phyloP scores from a whole-genome alignment of 2,329 filamentous ascomycete genomes.

The Niveomyces coronatus region DNA sequence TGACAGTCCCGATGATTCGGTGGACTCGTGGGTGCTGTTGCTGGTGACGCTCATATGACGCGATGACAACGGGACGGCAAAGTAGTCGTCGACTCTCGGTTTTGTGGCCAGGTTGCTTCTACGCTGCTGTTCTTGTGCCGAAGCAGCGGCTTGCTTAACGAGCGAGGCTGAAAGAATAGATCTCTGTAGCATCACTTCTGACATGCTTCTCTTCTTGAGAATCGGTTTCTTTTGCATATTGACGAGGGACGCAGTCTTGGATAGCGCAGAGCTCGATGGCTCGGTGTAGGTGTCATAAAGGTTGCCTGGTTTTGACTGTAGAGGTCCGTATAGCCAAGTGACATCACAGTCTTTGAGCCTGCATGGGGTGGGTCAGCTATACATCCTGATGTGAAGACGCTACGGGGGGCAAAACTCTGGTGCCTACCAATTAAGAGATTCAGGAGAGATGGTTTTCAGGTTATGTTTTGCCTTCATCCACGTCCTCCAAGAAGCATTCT shows the following conservation, averaged over 20 bases:
- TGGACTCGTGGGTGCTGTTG: slow-evolving; percentile 51
- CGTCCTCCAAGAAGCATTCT: slow-evolving; percentile 95
- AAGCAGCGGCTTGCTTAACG: slow-evolving; percentile 78
- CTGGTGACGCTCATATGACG: slow-evolving; percentile 51
- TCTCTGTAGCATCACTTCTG: slow-evolving; percentile 84
- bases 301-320: slow-evolving; percentile 61
- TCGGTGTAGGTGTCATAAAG: slow-evolving; percentile 25
- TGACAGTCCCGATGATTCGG: slow-evolving; percentile 58
- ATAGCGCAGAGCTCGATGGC: slow-evolving; percentile 23
- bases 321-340: slow-evolving; percentile 91
- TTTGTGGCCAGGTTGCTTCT: slow-evolving; percentile 45
- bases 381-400: neutral
- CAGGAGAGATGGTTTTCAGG: slow-evolving; percentile 78
- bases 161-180: slow-evolving; percentile 83
- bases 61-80: slow-evolving; percentile 53
- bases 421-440: slow-evolving; percentile 83
- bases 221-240: slow-evolving; percentile 72
- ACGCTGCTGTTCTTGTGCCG: slow-evolving; percentile 71
- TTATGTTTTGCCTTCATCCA: slow-evolving; percentile 92
- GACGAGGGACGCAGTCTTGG: slow-evolving; percentile 53
- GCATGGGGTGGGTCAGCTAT: slow-evolving; percentile 19
- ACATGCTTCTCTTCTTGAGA: slow-evolving; percentile 92
- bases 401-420: no score
- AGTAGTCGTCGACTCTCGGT: slow-evolving; percentile 54
- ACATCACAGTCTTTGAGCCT: slow-evolving; percentile 97